These are phyloP conservation scores for Ettlia oleoabundans DNA, from an alignment of 139 green algal species.

Conservation along the genomic window DNA sequence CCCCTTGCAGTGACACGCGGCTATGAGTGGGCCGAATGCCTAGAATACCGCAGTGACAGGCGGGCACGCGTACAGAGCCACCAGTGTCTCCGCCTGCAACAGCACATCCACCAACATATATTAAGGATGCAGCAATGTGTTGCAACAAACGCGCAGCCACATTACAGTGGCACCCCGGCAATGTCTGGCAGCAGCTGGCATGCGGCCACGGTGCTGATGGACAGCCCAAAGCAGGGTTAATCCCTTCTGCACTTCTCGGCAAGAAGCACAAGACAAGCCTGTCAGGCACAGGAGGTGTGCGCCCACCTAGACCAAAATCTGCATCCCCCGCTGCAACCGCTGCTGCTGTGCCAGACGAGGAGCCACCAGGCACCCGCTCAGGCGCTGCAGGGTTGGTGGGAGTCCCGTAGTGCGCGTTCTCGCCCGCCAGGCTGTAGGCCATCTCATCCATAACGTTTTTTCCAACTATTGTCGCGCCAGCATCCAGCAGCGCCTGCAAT, in stretches of 20 bases:
- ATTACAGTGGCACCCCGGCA: too few species aligned
- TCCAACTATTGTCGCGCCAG: slow-evolving; percentile 73
- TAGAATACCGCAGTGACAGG: slow-evolving; percentile 86
- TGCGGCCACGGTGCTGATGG: neutral
- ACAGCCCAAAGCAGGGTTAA: too few species aligned
- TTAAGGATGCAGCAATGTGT: too few species aligned
- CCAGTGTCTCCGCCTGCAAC: slow-evolving; percentile 86
- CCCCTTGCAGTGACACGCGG: slow-evolving; percentile 61
- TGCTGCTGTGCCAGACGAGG: slow-evolving; percentile 88
- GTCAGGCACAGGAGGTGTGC: neutral
- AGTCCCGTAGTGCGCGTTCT: slow-evolving; percentile 90
- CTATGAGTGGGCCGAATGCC: slow-evolving; percentile 89
- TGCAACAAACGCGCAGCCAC: too few species aligned
- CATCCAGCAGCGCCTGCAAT: slow-evolving; percentile 70
- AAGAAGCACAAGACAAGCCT: too few species aligned
- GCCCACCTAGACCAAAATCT: slow-evolving; percentile 75
- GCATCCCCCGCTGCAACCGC: slow-evolving; percentile 79
- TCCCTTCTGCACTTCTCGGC: too few species aligned
- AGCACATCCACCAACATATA: too few species aligned
- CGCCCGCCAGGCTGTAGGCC: slow-evolving; percentile 68
- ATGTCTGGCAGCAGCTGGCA: neutral
- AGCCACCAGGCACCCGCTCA: slow-evolving; percentile 87
- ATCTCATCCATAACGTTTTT: slow-evolving; percentile 97
- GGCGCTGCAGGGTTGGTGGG: slow-evolving; percentile 86
- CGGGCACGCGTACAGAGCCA: slow-evolving; percentile 88